Percentiles rank a stretch among this genome's conserved stretches.
phyloP scores from a whole-genome alignment of 1,284 basidiomycete species.

The Testicularia cyperi region DNA sequence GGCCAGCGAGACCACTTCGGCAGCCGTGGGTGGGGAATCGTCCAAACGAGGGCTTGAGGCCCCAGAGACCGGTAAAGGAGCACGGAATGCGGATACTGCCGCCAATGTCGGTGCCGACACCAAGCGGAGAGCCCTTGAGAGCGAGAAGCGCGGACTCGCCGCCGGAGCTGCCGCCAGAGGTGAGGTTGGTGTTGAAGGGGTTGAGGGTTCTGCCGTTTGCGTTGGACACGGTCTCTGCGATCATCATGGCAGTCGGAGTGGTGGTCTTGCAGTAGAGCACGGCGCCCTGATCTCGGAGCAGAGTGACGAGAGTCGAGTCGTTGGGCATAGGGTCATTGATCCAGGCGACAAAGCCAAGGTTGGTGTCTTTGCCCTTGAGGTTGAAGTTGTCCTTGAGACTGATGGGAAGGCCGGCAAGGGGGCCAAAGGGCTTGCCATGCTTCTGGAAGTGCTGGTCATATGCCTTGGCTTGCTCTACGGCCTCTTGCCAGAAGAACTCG shows the following conservation, averaged over 20 bases:
- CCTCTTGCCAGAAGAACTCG: conserved; percentile 33
- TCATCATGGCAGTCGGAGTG: conserved; percentile 40
- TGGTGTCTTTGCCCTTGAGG: conserved; percentile 26
- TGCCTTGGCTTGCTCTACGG: conserved; percentile 16
- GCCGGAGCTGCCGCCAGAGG: conserved; percentile 40
- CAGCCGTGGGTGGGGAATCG: conserved; percentile 32
- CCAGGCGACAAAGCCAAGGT: conserved; percentile 34
- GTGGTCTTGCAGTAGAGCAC: conserved; percentile 42
- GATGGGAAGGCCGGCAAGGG: conserved; percentile 29
- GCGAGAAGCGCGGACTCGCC: conserved; percentile 43
- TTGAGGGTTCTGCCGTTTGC: conserved; percentile 33
- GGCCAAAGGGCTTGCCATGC: conserved; percentile 9
- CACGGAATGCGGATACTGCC: conserved; percentile 42
- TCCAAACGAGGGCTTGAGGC: conserved; percentile 36
- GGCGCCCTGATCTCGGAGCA: conserved; percentile 25
- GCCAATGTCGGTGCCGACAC: conserved; percentile 44
- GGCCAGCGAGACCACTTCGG: conserved; percentile 32
- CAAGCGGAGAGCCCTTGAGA: conserved; percentile 28
- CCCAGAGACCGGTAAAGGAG: conserved; percentile 31
- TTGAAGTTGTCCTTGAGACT: conserved; percentile 40
- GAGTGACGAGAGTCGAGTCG: conserved; percentile 29
- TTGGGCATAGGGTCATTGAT: conserved; percentile 19
- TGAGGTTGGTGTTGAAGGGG: conserved; percentile 22
- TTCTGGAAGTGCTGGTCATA: conserved; percentile 7
- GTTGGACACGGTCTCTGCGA: conserved; percentile 35